These are phyloP conservation scores for Lentinus brumalis DNA, from an alignment of 768 basidiomycete species.

Conservation along the genomic window DNA sequence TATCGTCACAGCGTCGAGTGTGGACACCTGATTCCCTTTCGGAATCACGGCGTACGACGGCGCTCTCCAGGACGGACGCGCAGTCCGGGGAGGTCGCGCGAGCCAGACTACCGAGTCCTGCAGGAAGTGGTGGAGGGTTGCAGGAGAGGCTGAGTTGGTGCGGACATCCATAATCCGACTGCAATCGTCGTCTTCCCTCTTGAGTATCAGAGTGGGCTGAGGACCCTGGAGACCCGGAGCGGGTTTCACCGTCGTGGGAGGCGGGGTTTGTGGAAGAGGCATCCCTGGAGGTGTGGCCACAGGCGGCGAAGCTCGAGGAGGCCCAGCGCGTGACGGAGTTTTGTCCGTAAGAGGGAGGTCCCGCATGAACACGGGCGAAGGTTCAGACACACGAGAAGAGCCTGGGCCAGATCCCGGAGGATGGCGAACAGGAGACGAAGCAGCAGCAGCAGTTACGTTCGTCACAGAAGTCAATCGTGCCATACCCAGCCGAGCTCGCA, in stretches of 20 bases:
- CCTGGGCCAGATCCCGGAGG: too few relatives aligned
- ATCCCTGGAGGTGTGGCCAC: not conserved
- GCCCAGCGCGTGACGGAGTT: not conserved
- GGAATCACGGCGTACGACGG: slow-evolving; percentile 34
- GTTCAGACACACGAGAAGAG: not conserved
- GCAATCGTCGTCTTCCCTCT: too few relatives aligned
- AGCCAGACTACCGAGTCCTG: slow-evolving; percentile 25
- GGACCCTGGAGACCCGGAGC: not conserved
- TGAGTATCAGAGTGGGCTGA: not conserved
- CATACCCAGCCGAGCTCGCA: not conserved
- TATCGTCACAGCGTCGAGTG: slow-evolving; percentile 46
- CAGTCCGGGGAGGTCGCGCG: slow-evolving; percentile 11
- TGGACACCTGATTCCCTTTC: slow-evolving; percentile 38
- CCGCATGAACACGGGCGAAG: not conserved
- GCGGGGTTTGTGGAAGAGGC: not conserved
- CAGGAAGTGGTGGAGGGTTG: slow-evolving; percentile 21
- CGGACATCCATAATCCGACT: slow-evolving; percentile 17
- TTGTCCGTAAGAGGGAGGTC: not conserved
- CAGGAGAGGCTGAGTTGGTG: not conserved
- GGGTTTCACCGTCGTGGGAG: not conserved
- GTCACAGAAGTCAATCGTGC: not conserved
- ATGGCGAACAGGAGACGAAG: too few relatives aligned
- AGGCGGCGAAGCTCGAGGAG: not conserved
- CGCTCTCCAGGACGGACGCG: slow-evolving; percentile 31
- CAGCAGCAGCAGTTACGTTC: not conserved